Base-by-base conservation (phyloP, 2,329 filamentous ascomycete genomes). In the Sclerotinia minor region DNA sequence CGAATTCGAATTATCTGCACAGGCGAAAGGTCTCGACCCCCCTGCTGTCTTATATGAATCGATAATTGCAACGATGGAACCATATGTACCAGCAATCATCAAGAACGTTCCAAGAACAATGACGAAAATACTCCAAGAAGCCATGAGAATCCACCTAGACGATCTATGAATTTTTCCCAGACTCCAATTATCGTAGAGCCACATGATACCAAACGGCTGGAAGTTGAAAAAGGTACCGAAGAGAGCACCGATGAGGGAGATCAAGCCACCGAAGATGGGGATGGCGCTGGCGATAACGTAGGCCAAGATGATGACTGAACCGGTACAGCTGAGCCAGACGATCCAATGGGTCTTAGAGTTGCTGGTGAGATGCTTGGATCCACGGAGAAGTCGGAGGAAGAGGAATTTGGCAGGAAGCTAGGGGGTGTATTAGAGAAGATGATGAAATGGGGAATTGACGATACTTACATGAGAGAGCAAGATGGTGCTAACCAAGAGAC, bases 231-330 rank as follows among this genome's bases (percentile, higher is more conserved):
- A 41, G 19, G 61, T 64, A 44, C 61, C 61, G 24, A 64, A 66
- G 3, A 66, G 24, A 60, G 41, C 54, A 41, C 64, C 64, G 8
- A 59, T 52, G 8, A 66, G 54, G 29, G 64, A 58, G 9, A 67
- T 63, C 0, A 66, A 44, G 44, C 52, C 84, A 69, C 83, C 83
- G 77, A 86, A 85, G 64, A 85, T 83, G 0, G 84, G 84, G 44
- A 86, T 83, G 0, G 81, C 82, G n/a, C 80, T 79, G 0, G 84
- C 83, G 24, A 86, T 76, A 64, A 86, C 75, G 71, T 83, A 86
- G 7, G 82, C 77, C 26, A 83, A 72, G 5, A 80, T 72, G 0
- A 78, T 77, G 50, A 85, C 76, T 0, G 75, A 75, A 24, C 79
- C 73, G 0, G 81, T 83, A 67, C 81, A 81, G 13, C 77, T 75